Evolutionary conservation across 306 rosid species (phyloP), one percentile per base, ranked within the genome.

Genomic region (Begonia peltatifolia): DNA sequence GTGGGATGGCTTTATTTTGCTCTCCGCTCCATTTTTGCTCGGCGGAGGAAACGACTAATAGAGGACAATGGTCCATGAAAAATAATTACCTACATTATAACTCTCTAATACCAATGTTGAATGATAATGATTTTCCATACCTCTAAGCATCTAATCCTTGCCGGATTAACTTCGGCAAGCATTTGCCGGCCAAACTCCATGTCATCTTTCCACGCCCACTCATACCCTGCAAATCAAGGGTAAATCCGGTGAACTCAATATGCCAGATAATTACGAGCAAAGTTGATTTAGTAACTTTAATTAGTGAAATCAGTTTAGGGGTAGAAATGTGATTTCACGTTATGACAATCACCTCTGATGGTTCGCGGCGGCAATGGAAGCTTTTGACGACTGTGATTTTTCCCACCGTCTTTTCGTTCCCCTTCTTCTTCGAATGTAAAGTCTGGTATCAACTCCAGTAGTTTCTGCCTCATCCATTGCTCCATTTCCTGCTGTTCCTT

Each of bases 91-190:
- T 25, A 25, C 35, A 0, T 25, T 25, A 25, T 6, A 25, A 25
- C 35, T 25, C 35, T 25, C 35, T 25, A 25, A 25, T 25, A 25
- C 35, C 35, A 25, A 0, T 3, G 4, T 25, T 3, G 6, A 25
- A 1, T 25, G 35, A 25, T 25, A 17, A 9, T 43, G 11, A 6
- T 58, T 9, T 30, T 35, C 35, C 63, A 35, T 72, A 76, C 92
- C 80, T 13, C 58, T 62, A 85, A 62, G 52, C 79, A 46, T 14
- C 48, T 65, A 59, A 86, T 86, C 62, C 68, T 66, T 61, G 69
- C 64, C 1, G 95, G 87, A 67, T 86, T 81, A n/a, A 63, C 54
- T 68, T 85, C 95, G 15, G 95, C 93, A 52, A 86, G 76, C 81
- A 79, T 77, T 69, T 86, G 85, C 68, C 95, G 52, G n/a, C 67